Base-by-base conservation (phyloP, 23 red algal genomes). In the Gracilaria gracilis region DNA sequence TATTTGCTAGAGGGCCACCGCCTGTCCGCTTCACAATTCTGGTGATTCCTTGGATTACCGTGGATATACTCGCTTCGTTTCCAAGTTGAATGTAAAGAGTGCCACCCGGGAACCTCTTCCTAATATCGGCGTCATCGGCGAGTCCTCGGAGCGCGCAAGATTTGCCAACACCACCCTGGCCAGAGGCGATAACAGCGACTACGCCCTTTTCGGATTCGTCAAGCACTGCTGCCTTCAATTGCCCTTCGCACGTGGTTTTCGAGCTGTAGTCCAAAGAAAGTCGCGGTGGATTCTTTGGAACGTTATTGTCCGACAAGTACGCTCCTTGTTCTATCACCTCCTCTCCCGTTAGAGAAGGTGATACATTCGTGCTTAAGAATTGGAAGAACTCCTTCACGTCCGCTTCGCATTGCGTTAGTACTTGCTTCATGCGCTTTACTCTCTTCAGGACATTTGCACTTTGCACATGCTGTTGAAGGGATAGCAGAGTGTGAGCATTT, bases 31-130 rank as follows among this genome's bases (percentile, higher is more conserved):
- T 24, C 71, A 76, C 71, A 76, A 39, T 39, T 50, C 37, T 29
- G 21, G 34, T 34, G 34, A 76, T 76, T 40, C 34, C 71, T 23
- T 76, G 4, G 71, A 76, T 76, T 8, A 76, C 71, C 6, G n/a
- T 39, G 34, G 4, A 76, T 23, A 76, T 50, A 24, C 71, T 76
- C 21, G 71, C 7, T 32, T 47, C 34, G 25, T 76, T 76, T 76
- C 71, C 71, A 7, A 76, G 71, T 21, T 76, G n/a, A 34, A 76
- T 76, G 20, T 76, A 76, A n/a, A 76, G 71, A 47, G 34, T 39
- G 4, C 71, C 71, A 8, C 71, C 71, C 8, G 71, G n/a, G 23
- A 76, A 76, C 28, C 59, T 64, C 5, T 64, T n/a, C 59, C n/a
- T 64, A 36, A 76, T 50, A 8, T 50, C 71, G 4, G 17, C 4